Evolutionary conservation across 1,284 basidiomycete species (phyloP).

Genomic region (Fistulinella cinereoalba): DNA sequence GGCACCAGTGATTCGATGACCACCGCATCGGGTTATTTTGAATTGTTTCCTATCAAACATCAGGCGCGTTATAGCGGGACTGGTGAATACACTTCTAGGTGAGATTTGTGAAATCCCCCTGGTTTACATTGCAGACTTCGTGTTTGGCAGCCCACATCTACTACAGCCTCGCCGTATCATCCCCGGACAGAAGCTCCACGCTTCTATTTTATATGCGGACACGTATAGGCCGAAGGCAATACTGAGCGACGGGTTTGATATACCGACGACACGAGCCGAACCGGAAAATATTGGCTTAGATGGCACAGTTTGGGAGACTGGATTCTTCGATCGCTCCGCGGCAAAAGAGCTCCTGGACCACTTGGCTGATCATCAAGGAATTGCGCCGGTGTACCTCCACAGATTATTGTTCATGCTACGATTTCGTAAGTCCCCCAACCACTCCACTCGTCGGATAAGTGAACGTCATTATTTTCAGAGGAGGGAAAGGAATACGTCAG

Average conservation of each 20-base stretch:
- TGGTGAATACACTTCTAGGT: slow-evolving; percentile 6
- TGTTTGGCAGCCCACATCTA: slow-evolving; percentile 16
- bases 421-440: slow-evolving; percentile 14
- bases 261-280: slow-evolving; percentile 11
- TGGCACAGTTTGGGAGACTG: slow-evolving; percentile 22
- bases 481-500: slow-evolving; percentile 23
- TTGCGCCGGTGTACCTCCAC: slow-evolving; percentile 25
- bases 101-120: background rate
- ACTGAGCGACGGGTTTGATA: slow-evolving; percentile 26
- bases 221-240: slow-evolving; percentile 24
- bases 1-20: slow-evolving; percentile 20
- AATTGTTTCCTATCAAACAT: slow-evolving; percentile 19
- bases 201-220: slow-evolving; percentile 27
- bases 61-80: slow-evolving; percentile 12
- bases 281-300: slow-evolving; percentile 4
- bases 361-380: slow-evolving; percentile 9
- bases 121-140: background rate
- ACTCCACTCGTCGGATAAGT: background rate
- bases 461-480: slow-evolving; percentile 7
- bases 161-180: slow-evolving; percentile 22
- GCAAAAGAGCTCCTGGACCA: slow-evolving; percentile 14
- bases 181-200: slow-evolving; percentile 32
- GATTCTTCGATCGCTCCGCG: slow-evolving; percentile 24
- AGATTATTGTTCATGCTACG: slow-evolving; percentile 28
- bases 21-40: slow-evolving; percentile 16